Base-by-base conservation (phyloP, 805 yeast genomes). In the Suhomyces sp. region DNA sequence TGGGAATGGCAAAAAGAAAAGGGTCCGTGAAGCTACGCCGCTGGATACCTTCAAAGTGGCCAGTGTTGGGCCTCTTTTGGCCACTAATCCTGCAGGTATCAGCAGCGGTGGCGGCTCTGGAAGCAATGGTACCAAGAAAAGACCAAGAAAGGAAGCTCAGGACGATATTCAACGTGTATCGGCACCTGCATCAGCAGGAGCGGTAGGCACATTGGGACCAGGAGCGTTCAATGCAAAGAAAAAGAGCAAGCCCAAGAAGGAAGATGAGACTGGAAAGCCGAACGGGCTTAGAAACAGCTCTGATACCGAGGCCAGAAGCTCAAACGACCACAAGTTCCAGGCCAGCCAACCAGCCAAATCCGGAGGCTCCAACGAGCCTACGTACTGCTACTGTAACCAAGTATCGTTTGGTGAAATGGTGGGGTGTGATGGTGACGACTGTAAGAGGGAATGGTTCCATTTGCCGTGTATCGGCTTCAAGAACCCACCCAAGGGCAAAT, bases 391-490 rank as follows among this genome's bases (percentile, higher is more conserved):
- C 72, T 94, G 99, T 72, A 89, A 91, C 66, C 97, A 92, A 66
- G 96, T 92, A 0, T 93, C 97, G 4, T 94, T 88, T 65, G 99
- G 99, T 17, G 98, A 94, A 64, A 94, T 94, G 99, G 97, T 94
- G 54, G 99, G 96, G 2, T 94, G 99, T 72, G 99, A 94, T 64
- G 97, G 97, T 10, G 92, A 89, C 33, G 83, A 85, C 53, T 93
- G 98, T 73, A 85, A 85, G 65, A 77, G 90, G 50, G 98, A 92
- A 68, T 92, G 98, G 98, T 92, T 92, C 72, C 98, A 92, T 73
- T 75, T 93, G 59, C 96, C 96, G 15, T 92, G 98, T 69, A 87
- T 89, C 43, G 97, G 97, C 0, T 78, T 91, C 60, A 83, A 85
- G 47, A 85, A 90, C 47, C 81, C 93, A 4, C 98, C 97, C 2